Conservation (phyloP, 495 filamentous ascomycete species). For the Penicillium macrosclerotiorum region DNA sequence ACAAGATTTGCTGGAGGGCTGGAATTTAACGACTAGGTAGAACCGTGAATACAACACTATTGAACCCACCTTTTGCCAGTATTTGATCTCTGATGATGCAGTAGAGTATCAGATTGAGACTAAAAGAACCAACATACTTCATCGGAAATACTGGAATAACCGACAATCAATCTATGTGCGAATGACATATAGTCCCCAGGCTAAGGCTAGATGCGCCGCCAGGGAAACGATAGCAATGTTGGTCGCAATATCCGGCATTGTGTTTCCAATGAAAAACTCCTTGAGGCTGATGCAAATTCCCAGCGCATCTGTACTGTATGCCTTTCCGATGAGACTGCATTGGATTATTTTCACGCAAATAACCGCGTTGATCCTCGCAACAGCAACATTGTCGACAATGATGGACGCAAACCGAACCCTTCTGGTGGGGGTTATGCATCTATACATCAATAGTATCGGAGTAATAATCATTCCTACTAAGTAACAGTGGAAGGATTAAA, state of each 20-base stretch:
- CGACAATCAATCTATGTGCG: conserved; percentile 8
- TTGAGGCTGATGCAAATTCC: conserved; percentile 45
- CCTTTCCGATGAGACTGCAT: conserved; percentile 41
- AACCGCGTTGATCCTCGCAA: conserved; percentile 39
- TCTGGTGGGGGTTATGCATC: conserved; percentile 39
- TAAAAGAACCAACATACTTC: conserved; percentile 12
- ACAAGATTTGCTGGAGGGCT: conserved; percentile 7
- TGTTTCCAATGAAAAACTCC: conserved; percentile 44
- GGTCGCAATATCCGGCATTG: conserved; percentile 45
- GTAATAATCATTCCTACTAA: conserved; percentile 22
- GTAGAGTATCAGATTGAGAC: neutral
- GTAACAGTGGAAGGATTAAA: conserved; percentile 11
- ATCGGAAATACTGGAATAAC: conserved; percentile 13
- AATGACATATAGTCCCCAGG: conserved; percentile 37
- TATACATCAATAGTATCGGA: conserved; percentile 45
- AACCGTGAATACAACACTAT: conserved; percentile 17
- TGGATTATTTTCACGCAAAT: conserved; percentile 45
- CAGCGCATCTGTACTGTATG: conserved; percentile 34
- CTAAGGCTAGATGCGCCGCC: conserved; percentile 41
- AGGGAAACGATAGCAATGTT: conserved; percentile 47
- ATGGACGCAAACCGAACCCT: conserved; percentile 35
- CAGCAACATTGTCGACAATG: conserved; percentile 35
- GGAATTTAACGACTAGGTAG: conserved; percentile 9
- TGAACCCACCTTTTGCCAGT: neutral
- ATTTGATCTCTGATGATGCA: neutral